These are phyloP conservation scores for Anastatica hierochuntica DNA, from an alignment of 345 rosid species.

Conservation along the genomic window DNA sequence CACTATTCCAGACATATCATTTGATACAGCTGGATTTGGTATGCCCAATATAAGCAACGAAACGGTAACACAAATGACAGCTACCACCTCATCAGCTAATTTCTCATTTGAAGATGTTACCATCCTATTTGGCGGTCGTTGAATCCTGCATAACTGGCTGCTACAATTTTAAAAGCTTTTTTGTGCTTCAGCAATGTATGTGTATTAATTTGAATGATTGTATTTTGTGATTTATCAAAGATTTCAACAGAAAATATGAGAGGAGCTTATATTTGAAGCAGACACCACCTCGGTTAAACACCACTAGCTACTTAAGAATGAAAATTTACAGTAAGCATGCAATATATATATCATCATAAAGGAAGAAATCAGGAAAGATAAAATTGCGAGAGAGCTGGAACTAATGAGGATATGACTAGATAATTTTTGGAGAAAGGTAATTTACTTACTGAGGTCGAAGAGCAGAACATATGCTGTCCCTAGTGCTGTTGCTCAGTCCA, in stretches of 20 bases:
- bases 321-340: neutral
- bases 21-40: conserved; percentile 18
- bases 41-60: conserved; percentile 20
- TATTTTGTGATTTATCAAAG: neutral
- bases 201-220: neutral
- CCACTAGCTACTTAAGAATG: neutral
- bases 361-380: neutral
- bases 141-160: conserved; percentile 2
- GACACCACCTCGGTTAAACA: neutral
- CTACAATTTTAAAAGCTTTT: neutral
- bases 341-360: neutral
- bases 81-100: conserved; percentile 18
- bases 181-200: neutral
- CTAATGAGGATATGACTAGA: no score
- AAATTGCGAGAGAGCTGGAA: neutral
- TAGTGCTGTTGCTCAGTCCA: neutral
- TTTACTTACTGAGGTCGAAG: conserved; percentile 3
- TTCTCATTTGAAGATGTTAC: conserved; percentile 16
- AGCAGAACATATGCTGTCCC: neutral
- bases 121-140: conserved; percentile 14
- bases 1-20: neutral
- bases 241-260: neutral
- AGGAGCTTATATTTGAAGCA: neutral
- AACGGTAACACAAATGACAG: conserved; percentile 3
- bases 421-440: no score